These are phyloP conservation scores for Argentina anserina DNA, from an alignment of 306 rosid genomes.

Conservation along the genomic window DNA sequence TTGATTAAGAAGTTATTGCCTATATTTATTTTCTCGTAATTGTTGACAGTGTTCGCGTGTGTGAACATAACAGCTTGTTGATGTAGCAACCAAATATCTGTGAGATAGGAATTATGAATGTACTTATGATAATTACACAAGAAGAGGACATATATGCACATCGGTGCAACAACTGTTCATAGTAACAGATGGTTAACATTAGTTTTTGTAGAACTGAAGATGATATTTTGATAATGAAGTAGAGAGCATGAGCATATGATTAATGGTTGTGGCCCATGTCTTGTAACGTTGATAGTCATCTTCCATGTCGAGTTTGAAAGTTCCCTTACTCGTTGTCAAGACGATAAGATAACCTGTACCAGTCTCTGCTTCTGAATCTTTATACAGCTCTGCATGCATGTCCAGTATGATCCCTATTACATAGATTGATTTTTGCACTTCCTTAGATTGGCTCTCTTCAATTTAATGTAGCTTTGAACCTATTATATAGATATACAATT, in stretches of 20 bases:
- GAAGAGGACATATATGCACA: background rate
- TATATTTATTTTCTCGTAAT: background rate
- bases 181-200: background rate
- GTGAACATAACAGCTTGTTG: background rate
- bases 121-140: background rate
- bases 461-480: background rate
- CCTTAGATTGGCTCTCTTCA: background rate
- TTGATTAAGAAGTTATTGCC: background rate
- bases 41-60: background rate
- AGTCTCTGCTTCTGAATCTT: constrained; percentile 52
- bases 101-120: background rate
- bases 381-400: constrained; percentile 67
- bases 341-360: constrained; percentile 75
- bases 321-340: constrained; percentile 64
- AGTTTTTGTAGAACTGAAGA: constrained; percentile 14
- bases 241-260: constrained; percentile 67
- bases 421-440: background rate
- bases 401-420: constrained; percentile 39
- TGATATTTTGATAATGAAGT: constrained; percentile 58
- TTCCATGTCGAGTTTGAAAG: constrained; percentile 83
- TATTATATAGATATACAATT: background rate
- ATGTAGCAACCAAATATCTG: background rate
- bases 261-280: constrained; percentile 71
- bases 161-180: background rate
- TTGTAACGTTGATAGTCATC: constrained; percentile 62